Evolutionary conservation across 1,139 yeast species (phyloP).

Genomic region (Saccharomycopsis hybrid): DNA sequence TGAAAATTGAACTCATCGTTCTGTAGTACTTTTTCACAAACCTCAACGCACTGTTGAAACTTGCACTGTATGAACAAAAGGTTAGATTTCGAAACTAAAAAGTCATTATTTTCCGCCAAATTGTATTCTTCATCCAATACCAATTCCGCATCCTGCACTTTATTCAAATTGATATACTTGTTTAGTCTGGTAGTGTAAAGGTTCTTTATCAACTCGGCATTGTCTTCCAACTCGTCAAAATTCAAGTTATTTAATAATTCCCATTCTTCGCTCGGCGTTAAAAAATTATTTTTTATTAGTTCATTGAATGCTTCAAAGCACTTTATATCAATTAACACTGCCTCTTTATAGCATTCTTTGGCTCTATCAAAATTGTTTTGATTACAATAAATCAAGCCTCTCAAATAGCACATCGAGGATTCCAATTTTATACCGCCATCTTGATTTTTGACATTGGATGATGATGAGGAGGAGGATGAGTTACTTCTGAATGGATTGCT

Average conservation of each 20-base stretch:
- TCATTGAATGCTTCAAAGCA: constrained; percentile 92
- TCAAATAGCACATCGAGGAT: constrained; percentile 76
- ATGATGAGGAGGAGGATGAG: neutral
- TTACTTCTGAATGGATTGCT: constrained; percentile 55
- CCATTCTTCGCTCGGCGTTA: constrained; percentile 89
- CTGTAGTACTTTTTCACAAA: constrained; percentile 61
- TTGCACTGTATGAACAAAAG: constrained; percentile 69
- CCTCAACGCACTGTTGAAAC: constrained; percentile 65
- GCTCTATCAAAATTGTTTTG: constrained; percentile 85
- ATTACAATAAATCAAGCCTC: constrained; percentile 80
- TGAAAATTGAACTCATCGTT: constrained; percentile 67
- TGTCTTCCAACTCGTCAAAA: constrained; percentile 72
- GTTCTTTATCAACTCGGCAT: constrained; percentile 69
- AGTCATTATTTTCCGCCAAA: constrained; percentile 61
- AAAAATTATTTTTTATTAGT: constrained; percentile 61
- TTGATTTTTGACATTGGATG: constrained; percentile 35
- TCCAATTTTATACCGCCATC: constrained; percentile 83
- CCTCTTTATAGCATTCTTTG: constrained; percentile 82
- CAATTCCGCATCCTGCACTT: constrained; percentile 60
- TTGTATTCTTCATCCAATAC: constrained; percentile 66
- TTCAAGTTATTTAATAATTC: constrained; percentile 61
- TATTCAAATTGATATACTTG: constrained; percentile 57
- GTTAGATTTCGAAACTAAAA: constrained; percentile 67
- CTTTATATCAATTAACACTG: constrained; percentile 79
- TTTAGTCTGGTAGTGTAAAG: constrained; percentile 73